Evolutionary conservation across 2,329 filamentous ascomycete genomes (phyloP), one percentile per base, ranked within the genome.

Genomic region (Trichoderma semiorbis): DNA sequence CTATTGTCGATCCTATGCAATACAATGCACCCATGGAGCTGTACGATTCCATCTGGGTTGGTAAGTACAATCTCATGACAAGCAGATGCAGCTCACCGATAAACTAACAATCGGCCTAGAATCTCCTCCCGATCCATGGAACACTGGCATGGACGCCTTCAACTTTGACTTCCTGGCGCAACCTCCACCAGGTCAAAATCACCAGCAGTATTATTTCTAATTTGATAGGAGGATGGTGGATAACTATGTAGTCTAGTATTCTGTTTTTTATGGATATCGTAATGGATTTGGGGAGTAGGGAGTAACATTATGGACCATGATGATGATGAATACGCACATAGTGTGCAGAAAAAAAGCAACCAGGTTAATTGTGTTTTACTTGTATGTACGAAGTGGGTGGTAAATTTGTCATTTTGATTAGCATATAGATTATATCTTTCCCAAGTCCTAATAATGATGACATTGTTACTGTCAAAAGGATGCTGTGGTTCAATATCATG

Each of bases 41-140:
- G 1, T 91, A 90, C 77, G 89, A 91, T 76, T 90, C 88, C 5
- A 91, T 91, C 60, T 91, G 90, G 81, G 90, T 88, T 85, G 89
- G 89, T 90, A 80, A 78, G 87, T 83, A 34, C 21, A 43, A 55
- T 26, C 26, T 26, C 65, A 43, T 60, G 18, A 30, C n/a, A n/a
- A n/a, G 30, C 5, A 34, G 11, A 57, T 47, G 32, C 36, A 32
- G 18, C 47, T n/a, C 24, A 30, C 18, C 57, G 28, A n/a, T 12
- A 63, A 16, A 60, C 76, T 77, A 72, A 76, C 60, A 3, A 6
- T 63, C 3, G 61, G 70, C 63, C n/a, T 73, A 89, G 88, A 89
- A 83, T 88, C 86, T 2, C 87, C 72, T 11, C 87, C 72, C n/a
- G 87, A 89, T 76, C 86, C 88, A 0, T 89, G 87, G 83, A 89